Conservation (phyloP, 208 protist genomes). For the Tritrichomonas foetus region DNA sequence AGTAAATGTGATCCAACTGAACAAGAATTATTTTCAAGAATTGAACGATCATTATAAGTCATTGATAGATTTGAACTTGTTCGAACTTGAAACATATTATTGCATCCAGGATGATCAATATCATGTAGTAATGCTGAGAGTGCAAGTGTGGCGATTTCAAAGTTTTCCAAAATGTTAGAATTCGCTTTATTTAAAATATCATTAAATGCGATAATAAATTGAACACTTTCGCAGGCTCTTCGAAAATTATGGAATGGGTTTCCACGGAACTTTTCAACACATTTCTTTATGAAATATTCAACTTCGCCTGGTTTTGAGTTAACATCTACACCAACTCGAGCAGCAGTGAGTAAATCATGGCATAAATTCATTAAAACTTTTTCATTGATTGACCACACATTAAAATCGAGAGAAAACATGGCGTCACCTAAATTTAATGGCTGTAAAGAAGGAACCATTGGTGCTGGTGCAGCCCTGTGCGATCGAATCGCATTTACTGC, state of each 20-base stretch:
- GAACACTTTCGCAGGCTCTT: neutral
- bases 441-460: neutral
- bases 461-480: neutral
- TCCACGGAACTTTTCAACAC: neutral
- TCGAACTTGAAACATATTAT: neutral
- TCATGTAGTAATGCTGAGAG: neutral
- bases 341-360: neutral
- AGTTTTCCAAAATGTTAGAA: neutral
- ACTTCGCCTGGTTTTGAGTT: neutral
- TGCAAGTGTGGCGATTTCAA: neutral
- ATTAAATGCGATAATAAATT: neutral
- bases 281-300: neutral
- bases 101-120: neutral
- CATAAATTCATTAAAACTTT: neutral
- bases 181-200: neutral
- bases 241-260: conserved; percentile 14
- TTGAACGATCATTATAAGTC: neutral
- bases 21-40: neutral
- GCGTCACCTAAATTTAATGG: neutral
- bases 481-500: neutral
- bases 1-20: neutral
- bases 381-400: neutral
- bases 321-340: neutral
- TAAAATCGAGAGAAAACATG: neutral
- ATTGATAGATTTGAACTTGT: neutral